Evolutionary conservation across 2,329 filamentous ascomycete genomes (phyloP).

Genomic region (Phaeosphaeriaceae sp.): DNA sequence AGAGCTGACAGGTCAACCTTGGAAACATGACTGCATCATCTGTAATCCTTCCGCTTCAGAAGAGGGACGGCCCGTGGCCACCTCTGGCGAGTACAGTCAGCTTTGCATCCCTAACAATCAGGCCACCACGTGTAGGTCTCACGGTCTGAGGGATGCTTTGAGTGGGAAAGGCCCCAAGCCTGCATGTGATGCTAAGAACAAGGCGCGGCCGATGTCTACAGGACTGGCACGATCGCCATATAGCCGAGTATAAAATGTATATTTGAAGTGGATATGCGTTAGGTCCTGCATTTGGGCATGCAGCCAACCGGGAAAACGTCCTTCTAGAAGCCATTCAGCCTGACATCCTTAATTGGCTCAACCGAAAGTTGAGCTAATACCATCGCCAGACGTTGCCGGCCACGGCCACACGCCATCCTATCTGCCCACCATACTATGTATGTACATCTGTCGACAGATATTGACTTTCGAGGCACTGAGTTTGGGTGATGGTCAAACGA

Average conservation of each 20-base stretch:
- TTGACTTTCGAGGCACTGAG: no score
- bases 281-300: slow-evolving; percentile 29
- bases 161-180: slow-evolving; percentile 14
- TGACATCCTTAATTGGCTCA: slow-evolving; percentile 20
- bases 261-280: slow-evolving; percentile 39
- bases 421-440: slow-evolving; percentile 2
- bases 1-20: slow-evolving; percentile 21
- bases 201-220: slow-evolving; percentile 26
- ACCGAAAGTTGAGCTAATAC: slow-evolving; percentile 20
- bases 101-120: neutral
- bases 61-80: slow-evolving; percentile 38
- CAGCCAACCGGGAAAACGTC: slow-evolving; percentile 28
- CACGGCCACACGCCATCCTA: neutral
- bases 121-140: neutral
- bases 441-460: no score
- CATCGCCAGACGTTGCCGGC: neutral
- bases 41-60: slow-evolving; percentile 32
- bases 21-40: slow-evolving; percentile 15
- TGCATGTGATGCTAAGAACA: slow-evolving; percentile 41
- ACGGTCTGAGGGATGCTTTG: neutral
- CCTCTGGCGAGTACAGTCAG: slow-evolving; percentile 11
- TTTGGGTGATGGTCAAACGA: no score
- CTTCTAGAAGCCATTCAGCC: slow-evolving; percentile 36
- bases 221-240: slow-evolving; percentile 39
- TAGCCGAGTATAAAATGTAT: slow-evolving; percentile 42